Conservation (phyloP, 2,329 filamentous ascomycete genomes). For the Fusarium graminum region DNA sequence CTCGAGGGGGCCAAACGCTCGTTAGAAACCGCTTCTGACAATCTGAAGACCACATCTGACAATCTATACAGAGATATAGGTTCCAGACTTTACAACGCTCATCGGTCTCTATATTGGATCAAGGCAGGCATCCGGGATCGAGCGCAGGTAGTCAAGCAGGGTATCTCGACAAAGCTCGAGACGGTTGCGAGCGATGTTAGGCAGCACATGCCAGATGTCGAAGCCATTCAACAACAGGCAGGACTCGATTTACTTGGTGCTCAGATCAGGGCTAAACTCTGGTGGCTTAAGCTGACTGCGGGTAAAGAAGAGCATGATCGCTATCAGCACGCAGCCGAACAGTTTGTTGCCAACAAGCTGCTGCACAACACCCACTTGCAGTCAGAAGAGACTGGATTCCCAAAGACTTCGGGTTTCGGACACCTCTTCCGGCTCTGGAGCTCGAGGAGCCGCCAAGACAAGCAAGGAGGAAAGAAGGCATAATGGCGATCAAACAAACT, state of each 20-base stretch:
- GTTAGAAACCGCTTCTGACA: constrained; percentile 51
- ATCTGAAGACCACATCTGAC: constrained; percentile 49
- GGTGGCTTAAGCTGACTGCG: constrained; percentile 68
- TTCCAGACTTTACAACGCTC: constrained; percentile 39
- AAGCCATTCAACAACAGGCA: constrained; percentile 56
- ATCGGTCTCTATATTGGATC: constrained; percentile 43
- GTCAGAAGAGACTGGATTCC: constrained; percentile 38
- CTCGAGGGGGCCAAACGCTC: constrained; percentile 54
- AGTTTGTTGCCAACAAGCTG: constrained; percentile 56
- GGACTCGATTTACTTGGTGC: constrained; percentile 64
- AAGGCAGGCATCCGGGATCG: constrained; percentile 38
- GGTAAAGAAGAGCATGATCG: constrained; percentile 60
- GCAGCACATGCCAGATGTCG: constrained; percentile 39
- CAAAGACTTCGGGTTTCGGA: constrained; percentile 35
- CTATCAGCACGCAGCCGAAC: constrained; percentile 63
- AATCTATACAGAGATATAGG: constrained; percentile 45
- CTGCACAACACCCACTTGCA: constrained; percentile 51
- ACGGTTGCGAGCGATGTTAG: constrained; percentile 32
- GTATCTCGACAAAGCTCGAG: constrained; percentile 39
- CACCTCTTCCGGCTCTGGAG: constrained; percentile 33
- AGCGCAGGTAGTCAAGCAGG: constrained; percentile 33
- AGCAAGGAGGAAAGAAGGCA: constrained; percentile 27
- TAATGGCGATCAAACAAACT: constrained; percentile 15
- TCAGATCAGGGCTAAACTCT: constrained; percentile 68
- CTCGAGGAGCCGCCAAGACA: constrained; percentile 39